Base-by-base conservation (phyloP, 2,329 filamentous ascomycete genomes). In the Claviceps spartinae region DNA sequence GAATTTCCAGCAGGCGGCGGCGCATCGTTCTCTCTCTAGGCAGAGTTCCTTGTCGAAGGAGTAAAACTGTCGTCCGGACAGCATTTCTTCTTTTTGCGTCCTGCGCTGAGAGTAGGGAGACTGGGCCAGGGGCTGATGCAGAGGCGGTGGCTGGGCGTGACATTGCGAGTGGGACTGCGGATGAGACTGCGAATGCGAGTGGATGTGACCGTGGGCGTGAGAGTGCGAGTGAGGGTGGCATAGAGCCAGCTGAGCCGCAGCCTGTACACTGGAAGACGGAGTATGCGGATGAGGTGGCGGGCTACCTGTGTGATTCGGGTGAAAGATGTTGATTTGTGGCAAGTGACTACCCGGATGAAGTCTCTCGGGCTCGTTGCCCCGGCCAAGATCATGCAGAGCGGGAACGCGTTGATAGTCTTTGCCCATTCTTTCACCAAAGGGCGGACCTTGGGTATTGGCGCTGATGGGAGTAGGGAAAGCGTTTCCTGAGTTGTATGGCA, bases 71-170 rank as follows among this genome's bases (percentile, higher is more conserved):
- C 86, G 77, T 13, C 87, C 87, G 36, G 76, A 75, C 16, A 95
- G 72, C 91, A 97, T 97, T 65, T 93, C 88, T 54, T 94, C 86
- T 67, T 93, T 93, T 63, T 95, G 88, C 1, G 82, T 85, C 54
- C 75, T 69, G 60, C 65, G 61, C 44, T 62, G 60, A 2, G 71
- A 68, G 53, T 74, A 76, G 54, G 40, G 49, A 13, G 49, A 59
- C 2, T 34, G 47, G 13, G 22, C 13, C 16, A 24, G 48, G 8
- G 41, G 58, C 3, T 71, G 68, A 53, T 73, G 76, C 16, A 37
- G 48, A 22, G 41, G 58, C 3, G 71, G 68, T 53, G 74, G 76
- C 54, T 76, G 74, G 5, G 75, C 68, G 60, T 80, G 77, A 26
- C 76, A 77, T 48, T 82, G 64, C 1, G 79, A 8, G 5, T 42